Evolutionary conservation across 768 basidiomycete species (phyloP), one percentile per base, ranked within the genome.

Genomic region (Boletus bicolor): DNA sequence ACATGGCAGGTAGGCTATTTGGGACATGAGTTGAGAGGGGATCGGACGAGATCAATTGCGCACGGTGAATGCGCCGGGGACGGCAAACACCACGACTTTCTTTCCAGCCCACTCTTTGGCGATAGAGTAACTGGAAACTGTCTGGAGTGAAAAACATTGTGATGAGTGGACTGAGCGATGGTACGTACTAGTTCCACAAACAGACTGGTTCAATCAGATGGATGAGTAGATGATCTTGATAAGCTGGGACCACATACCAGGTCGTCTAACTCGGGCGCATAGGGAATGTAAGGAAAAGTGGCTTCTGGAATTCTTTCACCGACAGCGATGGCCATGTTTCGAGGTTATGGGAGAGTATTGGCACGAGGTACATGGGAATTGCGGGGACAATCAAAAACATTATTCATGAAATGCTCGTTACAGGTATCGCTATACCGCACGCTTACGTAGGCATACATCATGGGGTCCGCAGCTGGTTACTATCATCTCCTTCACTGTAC

Each of bases 51-150:
- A 52, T 54, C 44, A 5, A 32, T 11, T 47, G 57, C 84, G 56
- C 58, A 89, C 89, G 15, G 89, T 89, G 75, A 91, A 90, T 15
- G 89, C 87, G 44, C 90, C 90, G 17, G 89, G 90, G 35, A 91
- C 87, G 54, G 87, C 76, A 68, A 92, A 79, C 50, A 91, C 65
- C 37, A 91, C 86, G 49, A 92, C 87, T 68, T 87, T 89, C 77
- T 92, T 92, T 65, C 84, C 85, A 70, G 85, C 86, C 87, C 87
- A 91, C 45, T 80, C 77, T 55, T 83, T 75, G 28, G 82, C 14
- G 55, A 65, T 88, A 38, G 71, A 73, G 58, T 89, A 72, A 39
- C 74, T 74, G 44, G 72, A 69, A 37, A 84, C 87, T 87, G 66
- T 21, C 42, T 15, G 44, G 37, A 36, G 45, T 54, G 51, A 54